phyloP scores from a whole-genome alignment of 2,329 filamentous ascomycete species.

The Ophiocordyceps sinensis region DNA sequence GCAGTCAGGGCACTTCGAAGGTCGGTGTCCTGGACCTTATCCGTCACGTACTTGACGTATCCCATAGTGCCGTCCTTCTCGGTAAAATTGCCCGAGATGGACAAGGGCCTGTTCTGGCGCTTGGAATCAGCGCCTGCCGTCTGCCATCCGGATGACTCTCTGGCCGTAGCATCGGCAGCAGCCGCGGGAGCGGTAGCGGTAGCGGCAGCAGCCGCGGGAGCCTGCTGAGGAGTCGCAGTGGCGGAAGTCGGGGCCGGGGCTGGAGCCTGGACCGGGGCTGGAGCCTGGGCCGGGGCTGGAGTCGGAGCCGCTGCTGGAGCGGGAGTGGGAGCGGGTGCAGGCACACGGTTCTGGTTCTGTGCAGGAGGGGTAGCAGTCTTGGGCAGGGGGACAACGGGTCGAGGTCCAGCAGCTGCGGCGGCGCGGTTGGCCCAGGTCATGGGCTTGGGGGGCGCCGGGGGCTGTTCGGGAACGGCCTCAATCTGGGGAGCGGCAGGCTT shows the following conservation, averaged over 20 bases:
- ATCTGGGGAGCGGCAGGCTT: constrained; percentile 28
- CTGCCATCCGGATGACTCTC: constrained; percentile 58
- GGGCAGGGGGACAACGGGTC: constrained; percentile 37
- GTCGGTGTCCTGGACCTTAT: constrained; percentile 65
- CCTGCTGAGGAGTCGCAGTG: constrained; percentile 14
- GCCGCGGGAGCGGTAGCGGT: constrained; percentile 22
- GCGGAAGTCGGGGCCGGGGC: constrained; percentile 22
- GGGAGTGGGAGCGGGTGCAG: constrained; percentile 27
- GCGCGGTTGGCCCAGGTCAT: constrained; percentile 63
- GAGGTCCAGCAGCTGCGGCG: constrained; percentile 42
- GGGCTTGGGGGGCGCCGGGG: constrained; percentile 37
- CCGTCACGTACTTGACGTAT: constrained; percentile 92
- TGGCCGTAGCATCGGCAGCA: constrained; percentile 26
- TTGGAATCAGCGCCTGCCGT: constrained; percentile 74
- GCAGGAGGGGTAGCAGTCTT: constrained; percentile 43
- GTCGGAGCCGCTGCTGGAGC: constrained; percentile 14
- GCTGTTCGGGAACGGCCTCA: constrained; percentile 33
- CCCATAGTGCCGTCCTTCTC: constrained; percentile 69
- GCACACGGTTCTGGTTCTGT: constrained; percentile 31
- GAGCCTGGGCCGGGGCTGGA: constrained; percentile 26
- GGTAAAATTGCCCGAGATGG: constrained; percentile 38
- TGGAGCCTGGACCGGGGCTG: constrained; percentile 26
- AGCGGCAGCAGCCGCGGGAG: constrained; percentile 19
- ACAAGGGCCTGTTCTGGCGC: constrained; percentile 63
- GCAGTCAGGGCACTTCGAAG: constrained; percentile 56